Conservation (phyloP, 139 green algal genomes). For the Chlamydomonas incerta region DNA sequence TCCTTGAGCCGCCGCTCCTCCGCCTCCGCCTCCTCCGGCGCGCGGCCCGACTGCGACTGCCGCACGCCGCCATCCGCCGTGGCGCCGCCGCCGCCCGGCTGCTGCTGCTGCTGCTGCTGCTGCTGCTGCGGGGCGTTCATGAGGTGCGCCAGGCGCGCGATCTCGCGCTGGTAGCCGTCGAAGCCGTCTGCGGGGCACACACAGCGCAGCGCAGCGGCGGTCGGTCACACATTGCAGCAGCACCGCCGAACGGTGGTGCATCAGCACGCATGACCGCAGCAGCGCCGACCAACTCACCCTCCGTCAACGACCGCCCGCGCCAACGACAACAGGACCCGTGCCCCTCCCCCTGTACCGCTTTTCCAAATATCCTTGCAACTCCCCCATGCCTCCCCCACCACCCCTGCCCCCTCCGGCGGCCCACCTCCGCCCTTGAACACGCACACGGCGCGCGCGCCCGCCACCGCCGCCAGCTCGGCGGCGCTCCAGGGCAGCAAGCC, state of each 20-base stretch:
- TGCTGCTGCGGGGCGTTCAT: background rate
- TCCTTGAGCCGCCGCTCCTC: conserved; percentile 39
- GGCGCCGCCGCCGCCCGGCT: too few species aligned
- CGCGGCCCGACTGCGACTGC: background rate
- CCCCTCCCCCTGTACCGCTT: too few species aligned
- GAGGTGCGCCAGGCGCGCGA: background rate
- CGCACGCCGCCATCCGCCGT: background rate
- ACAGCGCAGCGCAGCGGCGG: too few species aligned
- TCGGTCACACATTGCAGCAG: too few species aligned
- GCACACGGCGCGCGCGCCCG: background rate
- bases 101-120: too few species aligned
- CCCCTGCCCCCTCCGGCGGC: background rate
- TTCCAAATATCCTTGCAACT: too few species aligned
- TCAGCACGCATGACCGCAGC: too few species aligned
- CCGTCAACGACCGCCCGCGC: too few species aligned
- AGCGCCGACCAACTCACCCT: too few species aligned
- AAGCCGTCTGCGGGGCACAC: conserved; percentile 20
- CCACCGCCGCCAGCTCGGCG: conserved; percentile 9
- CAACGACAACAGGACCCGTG: too few species aligned
- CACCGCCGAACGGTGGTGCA: too few species aligned
- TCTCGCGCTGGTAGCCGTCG: conserved; percentile 33
- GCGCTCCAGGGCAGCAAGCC: background rate
- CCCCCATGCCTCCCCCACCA: too few species aligned
- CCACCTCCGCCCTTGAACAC: conserved; percentile 26
- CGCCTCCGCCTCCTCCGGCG: background rate